Percentiles rank a stretch among this genome's conserved stretches.
phyloP scores from a whole-genome alignment of 108 stramenopile species.

The Cyclotella baltica region DNA sequence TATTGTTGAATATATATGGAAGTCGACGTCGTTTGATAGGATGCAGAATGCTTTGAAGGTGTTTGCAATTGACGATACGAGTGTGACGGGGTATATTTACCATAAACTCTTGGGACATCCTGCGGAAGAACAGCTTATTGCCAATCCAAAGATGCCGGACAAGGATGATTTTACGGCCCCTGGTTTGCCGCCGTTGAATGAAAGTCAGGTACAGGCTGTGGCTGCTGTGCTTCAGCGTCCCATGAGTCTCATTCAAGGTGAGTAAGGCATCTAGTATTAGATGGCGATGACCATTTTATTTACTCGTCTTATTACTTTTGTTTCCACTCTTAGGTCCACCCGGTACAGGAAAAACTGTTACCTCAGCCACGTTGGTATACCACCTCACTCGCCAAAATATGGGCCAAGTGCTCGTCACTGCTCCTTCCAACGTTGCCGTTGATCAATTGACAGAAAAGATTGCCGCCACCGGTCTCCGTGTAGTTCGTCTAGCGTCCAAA shows the following conservation, averaged over 20 bases:
- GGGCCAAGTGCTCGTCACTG: conserved; percentile 97
- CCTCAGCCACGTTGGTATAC: conserved; percentile 95
- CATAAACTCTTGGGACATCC: conserved; percentile 97
- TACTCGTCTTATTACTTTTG: neutral
- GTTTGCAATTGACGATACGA: conserved; percentile 97
- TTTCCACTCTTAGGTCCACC: neutral
- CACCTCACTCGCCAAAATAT: conserved; percentile 94
- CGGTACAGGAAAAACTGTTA: conserved; percentile 96
- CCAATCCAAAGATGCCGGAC: conserved; percentile 68
- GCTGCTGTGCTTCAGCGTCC: conserved; percentile 92
- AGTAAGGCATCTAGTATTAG: conserved; percentile 67
- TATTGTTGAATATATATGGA: conserved; percentile 98
- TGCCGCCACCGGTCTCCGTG: conserved; percentile 94
- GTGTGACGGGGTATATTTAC: conserved; percentile 97
- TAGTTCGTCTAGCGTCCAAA: conserved; percentile 94
- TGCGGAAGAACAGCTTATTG: conserved; percentile 93
- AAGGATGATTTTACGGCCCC: conserved; percentile 84
- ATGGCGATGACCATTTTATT: neutral
- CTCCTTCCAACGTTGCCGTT: conserved; percentile 98
- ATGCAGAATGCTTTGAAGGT: conserved; percentile 98
- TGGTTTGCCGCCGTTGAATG: conserved; percentile 96
- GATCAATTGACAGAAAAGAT: conserved; percentile 99
- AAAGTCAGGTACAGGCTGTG: conserved; percentile 94
- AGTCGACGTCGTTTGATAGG: conserved; percentile 95
- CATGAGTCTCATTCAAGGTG: conserved; percentile 96